Evolutionary conservation across 306 rosid genomes (phyloP).

Genomic region (Sesbania bispinosa): DNA sequence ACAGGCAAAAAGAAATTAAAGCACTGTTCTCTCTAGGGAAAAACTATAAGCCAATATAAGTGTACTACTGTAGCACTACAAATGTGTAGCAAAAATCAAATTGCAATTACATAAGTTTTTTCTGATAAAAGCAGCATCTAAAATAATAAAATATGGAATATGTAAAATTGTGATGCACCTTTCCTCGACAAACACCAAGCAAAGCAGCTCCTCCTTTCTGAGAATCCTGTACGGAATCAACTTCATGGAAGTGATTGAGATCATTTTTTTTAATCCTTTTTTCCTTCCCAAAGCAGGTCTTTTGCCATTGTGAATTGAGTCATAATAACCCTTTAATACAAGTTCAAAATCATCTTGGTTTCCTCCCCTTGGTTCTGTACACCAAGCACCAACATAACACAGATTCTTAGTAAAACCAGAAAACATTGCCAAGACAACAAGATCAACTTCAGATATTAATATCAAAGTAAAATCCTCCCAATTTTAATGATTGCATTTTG

Average conservation of each 20-base stretch:
- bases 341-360: slow-evolving; percentile 83
- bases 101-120: not conserved
- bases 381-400: slow-evolving; percentile 22
- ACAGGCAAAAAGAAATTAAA: not conserved
- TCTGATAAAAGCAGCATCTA: not conserved
- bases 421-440: slow-evolving; percentile 9
- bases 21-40: not conserved
- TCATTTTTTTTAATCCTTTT: slow-evolving; percentile 51
- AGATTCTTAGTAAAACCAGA: slow-evolving; percentile 17
- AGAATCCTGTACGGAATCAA: slow-evolving; percentile 32
- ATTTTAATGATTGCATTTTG: slow-evolving; percentile 3
- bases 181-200: slow-evolving; percentile 95
- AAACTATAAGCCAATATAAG: not conserved
- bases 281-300: slow-evolving; percentile 48
- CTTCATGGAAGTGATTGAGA: slow-evolving; percentile 34
- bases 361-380: slow-evolving; percentile 90
- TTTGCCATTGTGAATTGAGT: slow-evolving; percentile 52
- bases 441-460: slow-evolving; percentile 21
- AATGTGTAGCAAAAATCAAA: slow-evolving; percentile 9
- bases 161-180: slow-evolving; percentile 45
- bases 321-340: slow-evolving; percentile 70
- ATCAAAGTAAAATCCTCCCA: not conserved
- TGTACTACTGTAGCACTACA: not conserved
- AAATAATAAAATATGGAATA: slow-evolving; percentile 6
- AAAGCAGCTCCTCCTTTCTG: slow-evolving; percentile 84